Percentiles rank a stretch among this genome's conserved stretches.
Conservation (phyloP, 1,139 yeast species). For the Diutina catenulata region DNA sequence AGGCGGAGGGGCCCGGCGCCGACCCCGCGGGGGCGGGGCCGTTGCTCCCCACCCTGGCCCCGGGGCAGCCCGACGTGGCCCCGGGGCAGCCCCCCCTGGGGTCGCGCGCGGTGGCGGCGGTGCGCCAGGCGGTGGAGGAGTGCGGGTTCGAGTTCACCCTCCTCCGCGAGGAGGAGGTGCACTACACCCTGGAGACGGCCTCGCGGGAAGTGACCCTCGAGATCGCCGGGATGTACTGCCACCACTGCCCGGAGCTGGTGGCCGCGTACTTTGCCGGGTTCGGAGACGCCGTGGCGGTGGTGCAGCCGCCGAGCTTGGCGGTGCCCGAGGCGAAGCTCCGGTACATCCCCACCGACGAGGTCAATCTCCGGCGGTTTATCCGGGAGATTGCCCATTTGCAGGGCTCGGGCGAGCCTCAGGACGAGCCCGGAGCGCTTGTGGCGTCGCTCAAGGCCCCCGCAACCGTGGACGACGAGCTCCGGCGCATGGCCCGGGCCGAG, state of each 20-base stretch:
- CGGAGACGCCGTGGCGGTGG: conserved; percentile 48
- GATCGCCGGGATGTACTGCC: conserved; percentile 63
- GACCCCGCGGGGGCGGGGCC: conserved; percentile 10
- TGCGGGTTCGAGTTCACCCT: conserved; percentile 53
- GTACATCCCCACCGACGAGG: conserved; percentile 39
- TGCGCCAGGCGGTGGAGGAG: conserved; percentile 46
- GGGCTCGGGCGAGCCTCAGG: conserved; percentile 15
- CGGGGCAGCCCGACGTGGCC: no score
- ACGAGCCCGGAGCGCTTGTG: conserved; percentile 14
- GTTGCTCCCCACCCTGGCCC: no score
- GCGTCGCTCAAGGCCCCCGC: conserved; percentile 16
- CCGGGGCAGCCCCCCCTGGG: no score
- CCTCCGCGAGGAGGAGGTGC: conserved; percentile 25
- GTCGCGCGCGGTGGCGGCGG: conserved; percentile 22
- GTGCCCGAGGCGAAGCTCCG: conserved; percentile 52
- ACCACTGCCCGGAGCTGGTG: conserved; percentile 52
- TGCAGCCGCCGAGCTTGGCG: conserved; percentile 41
- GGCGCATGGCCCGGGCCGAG: conserved; percentile 38
- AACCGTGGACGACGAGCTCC: conserved; percentile 15
- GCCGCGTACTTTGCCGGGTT: conserved; percentile 35
- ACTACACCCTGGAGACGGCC: conserved; percentile 32
- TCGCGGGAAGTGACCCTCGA: conserved; percentile 46
- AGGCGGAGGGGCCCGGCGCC: conserved; percentile 16
- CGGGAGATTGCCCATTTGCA: conserved; percentile 34
- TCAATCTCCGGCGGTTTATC: conserved; percentile 43